These are phyloP conservation scores for Podaxis rugospora DNA, from an alignment of 768 basidiomycete species.

Conservation along the genomic window DNA sequence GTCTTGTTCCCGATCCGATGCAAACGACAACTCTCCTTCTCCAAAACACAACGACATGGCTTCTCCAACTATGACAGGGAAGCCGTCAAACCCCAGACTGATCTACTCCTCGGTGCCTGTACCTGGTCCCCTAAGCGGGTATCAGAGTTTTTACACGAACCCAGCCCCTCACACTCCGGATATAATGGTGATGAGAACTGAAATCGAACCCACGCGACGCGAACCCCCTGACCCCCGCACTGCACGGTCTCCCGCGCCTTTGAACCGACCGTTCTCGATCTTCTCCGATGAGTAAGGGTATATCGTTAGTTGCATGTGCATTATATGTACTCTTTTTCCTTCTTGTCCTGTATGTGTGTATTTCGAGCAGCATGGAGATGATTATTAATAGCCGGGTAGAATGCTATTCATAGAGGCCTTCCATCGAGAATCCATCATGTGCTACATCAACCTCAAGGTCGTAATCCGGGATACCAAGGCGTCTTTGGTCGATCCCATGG, in stretches of 20 bases:
- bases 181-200: neutral
- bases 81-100: neutral
- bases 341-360: neutral
- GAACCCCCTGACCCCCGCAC: neutral
- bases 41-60: neutral
- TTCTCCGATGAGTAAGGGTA: neutral
- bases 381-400: neutral
- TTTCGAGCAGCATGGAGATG: neutral
- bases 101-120: conserved; percentile 11
- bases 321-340: neutral
- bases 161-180: neutral
- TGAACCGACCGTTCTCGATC: conserved; percentile 5
- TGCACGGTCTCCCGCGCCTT: neutral
- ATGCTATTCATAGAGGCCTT: neutral
- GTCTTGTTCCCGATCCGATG: neutral
- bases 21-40: neutral
- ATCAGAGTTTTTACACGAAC: neutral
- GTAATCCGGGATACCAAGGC: neutral
- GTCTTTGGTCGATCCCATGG: neutral
- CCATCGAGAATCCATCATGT: neutral
- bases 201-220: neutral
- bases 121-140: conserved; percentile 3
- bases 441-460: neutral
- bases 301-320: neutral
- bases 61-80: neutral